Evolutionary conservation across 108 stramenopile genomes (phyloP).

Genomic region (Cyclotella kingstonii): DNA sequence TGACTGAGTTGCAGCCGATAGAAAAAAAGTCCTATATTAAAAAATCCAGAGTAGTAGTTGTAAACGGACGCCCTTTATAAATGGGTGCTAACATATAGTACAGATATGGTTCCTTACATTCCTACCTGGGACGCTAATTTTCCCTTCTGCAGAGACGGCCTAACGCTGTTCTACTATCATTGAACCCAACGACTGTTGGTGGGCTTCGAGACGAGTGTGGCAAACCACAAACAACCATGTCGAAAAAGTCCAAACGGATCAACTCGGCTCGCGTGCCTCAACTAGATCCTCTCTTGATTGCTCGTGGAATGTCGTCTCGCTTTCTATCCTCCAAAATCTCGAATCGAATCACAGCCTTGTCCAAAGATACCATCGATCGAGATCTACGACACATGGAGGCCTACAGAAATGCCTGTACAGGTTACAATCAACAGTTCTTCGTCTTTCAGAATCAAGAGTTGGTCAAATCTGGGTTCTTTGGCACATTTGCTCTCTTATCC

Average conservation of each 20-base stretch:
- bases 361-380: slow-evolving; percentile 65
- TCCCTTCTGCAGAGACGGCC: too few species aligned
- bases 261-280: slow-evolving; percentile 12
- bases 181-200: too few species aligned
- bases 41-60: too few species aligned
- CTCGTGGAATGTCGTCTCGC: slow-evolving; percentile 74
- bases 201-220: too few species aligned
- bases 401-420: slow-evolving; percentile 61
- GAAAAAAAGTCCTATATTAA: too few species aligned
- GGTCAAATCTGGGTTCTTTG: slow-evolving; percentile 42
- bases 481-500: slow-evolving; percentile 36
- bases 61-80: too few species aligned
- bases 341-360: slow-evolving; percentile 33
- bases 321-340: slow-evolving; percentile 54
- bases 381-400: slow-evolving; percentile 87
- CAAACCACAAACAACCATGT: slow-evolving; percentile 4
- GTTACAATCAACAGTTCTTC: slow-evolving; percentile 76
- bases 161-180: too few species aligned
- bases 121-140: too few species aligned
- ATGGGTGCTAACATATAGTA: too few species aligned
- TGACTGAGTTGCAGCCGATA: too few species aligned
- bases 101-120: too few species aligned
- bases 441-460: slow-evolving; percentile 58
- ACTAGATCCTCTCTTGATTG: slow-evolving; percentile 56
- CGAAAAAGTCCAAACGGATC: slow-evolving; percentile 6